These are phyloP conservation scores for Coprinopsis marcescibilis DNA, from an alignment of 768 basidiomycete species.

Conservation along the genomic window DNA sequence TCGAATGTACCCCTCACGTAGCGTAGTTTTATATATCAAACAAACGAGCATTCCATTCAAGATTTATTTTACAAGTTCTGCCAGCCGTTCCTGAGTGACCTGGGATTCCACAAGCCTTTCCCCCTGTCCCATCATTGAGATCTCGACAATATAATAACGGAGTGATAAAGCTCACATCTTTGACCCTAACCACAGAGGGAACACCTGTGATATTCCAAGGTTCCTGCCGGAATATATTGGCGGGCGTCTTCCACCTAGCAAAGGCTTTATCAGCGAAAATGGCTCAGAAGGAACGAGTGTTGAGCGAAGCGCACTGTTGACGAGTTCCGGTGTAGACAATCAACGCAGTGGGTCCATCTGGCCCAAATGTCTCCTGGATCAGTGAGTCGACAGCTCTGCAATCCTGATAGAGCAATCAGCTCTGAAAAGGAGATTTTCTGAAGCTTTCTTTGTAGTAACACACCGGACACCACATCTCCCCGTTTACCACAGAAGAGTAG, in stretches of 20 bases:
- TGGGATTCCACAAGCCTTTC: conserved; percentile 39
- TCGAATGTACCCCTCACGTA: too few species aligned
- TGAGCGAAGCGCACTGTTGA: conserved; percentile 36
- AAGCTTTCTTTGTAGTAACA: conserved; percentile 15
- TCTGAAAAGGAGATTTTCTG: not conserved
- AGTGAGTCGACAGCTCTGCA: conserved; percentile 56
- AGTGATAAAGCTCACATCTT: conserved; percentile 40
- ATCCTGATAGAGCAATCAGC: conserved; percentile 37
- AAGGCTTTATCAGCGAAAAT: not conserved
- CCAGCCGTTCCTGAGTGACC: conserved; percentile 26
- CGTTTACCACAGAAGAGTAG: conserved; percentile 60
- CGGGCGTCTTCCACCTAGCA: conserved; percentile 58
- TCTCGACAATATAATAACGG: not conserved
- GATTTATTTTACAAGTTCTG: conserved; percentile 22
- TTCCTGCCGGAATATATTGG: conserved; percentile 52
- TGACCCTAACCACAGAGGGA: conserved; percentile 61
- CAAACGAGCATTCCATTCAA: not conserved
- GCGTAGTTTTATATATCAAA: too few species aligned
- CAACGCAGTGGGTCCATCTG: conserved; percentile 44
- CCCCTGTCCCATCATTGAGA: conserved; percentile 26
- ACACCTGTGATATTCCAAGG: conserved; percentile 58
- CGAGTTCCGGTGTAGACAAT: conserved; percentile 68
- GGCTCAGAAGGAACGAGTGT: not conserved
- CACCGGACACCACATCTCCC: conserved; percentile 69
- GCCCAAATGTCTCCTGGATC: conserved; percentile 45